Evolutionary conservation across 177 flowering plant species (phyloP), one percentile per base, ranked within the genome.

Genomic region (Vitis hybrid): DNA sequence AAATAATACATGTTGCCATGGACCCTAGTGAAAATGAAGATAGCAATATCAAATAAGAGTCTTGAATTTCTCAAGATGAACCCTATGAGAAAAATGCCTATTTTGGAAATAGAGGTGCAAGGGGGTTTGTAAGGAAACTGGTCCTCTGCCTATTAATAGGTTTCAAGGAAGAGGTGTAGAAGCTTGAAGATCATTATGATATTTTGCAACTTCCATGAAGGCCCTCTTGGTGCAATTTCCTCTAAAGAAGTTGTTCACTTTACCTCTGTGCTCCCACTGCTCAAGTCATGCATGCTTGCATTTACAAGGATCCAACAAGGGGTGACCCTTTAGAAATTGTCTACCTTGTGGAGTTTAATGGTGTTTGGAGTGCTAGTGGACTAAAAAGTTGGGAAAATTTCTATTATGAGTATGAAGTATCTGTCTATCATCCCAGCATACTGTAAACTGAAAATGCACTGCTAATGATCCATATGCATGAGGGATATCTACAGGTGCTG

Each of bases 251-350:
- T 82, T 66, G 80, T 92, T 83, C 90, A n/a, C 84, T 94, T 51
- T 82, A 89, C 84, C 90, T 94, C 39, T 94, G 97, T 97, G 90
- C 97, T 61, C 98, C 98, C 13, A 92, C 97, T 72, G 98, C 98
- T 72, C 98, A 90, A 76, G 80, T 22, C 3, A 93, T 90, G 3
- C 66, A 57, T 68, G 94, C 80, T 72, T 71, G 60, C 67, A 85
- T 92, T 69, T 94, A 83, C 67, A 66, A 48, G 52, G 87, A 77
- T 58, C 84, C 94, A 65, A 75, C 76, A 39, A 85, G 77, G 52
- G 81, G 71, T 59, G 76, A 72, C 79, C 91, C 90, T 13, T 14
- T 84, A n/a, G 90, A 88, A 76, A 71, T 77, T 74, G 80, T 86
- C 58, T 81, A 67, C 70, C 92, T 94, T 10, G 66, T 74, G 72